These are phyloP conservation scores for Amanita fuliginea DNA, from an alignment of 768 basidiomycete species.

Conservation along the genomic window DNA sequence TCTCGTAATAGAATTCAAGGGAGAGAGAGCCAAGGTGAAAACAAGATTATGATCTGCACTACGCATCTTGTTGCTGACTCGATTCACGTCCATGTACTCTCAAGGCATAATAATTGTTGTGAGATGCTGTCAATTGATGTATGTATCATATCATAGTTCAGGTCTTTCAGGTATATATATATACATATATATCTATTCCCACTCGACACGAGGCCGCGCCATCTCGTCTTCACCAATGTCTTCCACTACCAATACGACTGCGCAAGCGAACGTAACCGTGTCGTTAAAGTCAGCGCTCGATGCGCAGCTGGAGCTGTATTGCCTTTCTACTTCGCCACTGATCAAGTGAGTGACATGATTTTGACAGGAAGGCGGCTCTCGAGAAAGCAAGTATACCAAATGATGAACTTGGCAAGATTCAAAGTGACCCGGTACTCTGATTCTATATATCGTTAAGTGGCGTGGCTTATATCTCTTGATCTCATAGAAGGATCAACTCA, in stretches of 20 bases:
- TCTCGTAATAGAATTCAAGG: conserved; percentile 45
- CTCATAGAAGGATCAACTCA: background rate
- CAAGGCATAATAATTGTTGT: background rate
- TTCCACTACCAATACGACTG: background rate
- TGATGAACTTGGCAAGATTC: background rate
- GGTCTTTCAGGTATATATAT: background rate
- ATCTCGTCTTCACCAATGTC: background rate
- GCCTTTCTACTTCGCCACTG: background rate
- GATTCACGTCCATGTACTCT: background rate
- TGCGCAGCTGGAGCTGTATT: background rate
- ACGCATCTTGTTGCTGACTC: no score
- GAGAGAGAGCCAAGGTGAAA: conserved; percentile 15
- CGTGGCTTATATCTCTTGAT: background rate
- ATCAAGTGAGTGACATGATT: background rate
- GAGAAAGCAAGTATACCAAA: background rate
- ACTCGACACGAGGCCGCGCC: conserved; percentile 3
- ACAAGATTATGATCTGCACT: conserved; percentile 5
- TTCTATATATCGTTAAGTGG: background rate
- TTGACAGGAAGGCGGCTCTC: background rate
- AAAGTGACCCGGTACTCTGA: background rate
- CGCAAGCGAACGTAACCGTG: background rate
- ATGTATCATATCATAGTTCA: background rate
- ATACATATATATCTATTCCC: background rate
- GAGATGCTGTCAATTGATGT: background rate
- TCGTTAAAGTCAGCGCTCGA: background rate